Conservation (phyloP, 2,329 filamentous ascomycete species). For the Gremmenia infestans region DNA sequence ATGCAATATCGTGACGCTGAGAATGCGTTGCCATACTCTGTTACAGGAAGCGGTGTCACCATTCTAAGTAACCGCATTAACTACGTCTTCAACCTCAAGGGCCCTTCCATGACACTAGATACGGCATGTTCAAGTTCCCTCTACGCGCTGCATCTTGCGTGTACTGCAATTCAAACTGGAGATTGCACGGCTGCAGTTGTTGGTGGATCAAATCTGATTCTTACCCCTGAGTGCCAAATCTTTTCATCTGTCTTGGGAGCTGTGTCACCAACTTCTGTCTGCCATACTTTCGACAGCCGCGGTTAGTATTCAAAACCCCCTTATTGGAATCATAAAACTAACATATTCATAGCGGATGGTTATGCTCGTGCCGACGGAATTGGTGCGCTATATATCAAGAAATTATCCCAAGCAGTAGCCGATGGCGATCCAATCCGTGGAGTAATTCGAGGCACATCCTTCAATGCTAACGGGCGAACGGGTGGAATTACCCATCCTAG, state of each 20-base stretch:
- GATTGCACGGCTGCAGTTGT: constrained; percentile 40
- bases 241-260: not conserved
- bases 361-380: constrained; percentile 61
- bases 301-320: too few species aligned
- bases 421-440: constrained; percentile 39
- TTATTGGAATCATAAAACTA: too few species aligned
- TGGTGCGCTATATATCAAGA: constrained; percentile 53
- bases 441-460: constrained; percentile 36
- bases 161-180: constrained; percentile 42
- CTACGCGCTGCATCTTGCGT: constrained; percentile 48
- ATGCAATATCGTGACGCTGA: constrained; percentile 19
- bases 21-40: constrained; percentile 38
- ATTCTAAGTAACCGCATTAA: constrained; percentile 31
- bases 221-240: constrained; percentile 33
- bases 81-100: constrained; percentile 32
- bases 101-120: constrained; percentile 48
- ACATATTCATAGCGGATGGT: constrained; percentile 56
- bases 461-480: constrained; percentile 41
- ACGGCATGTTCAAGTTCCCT: constrained; percentile 54
- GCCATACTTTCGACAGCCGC: not conserved
- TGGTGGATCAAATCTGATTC: constrained; percentile 33
- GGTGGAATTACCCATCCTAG: constrained; percentile 40
- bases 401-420: constrained; percentile 39
- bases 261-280: not conserved
- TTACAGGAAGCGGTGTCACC: constrained; percentile 49